Percentiles rank a stretch among this genome's conserved stretches.
Conservation (phyloP, 192 early-diverging fungal genomes). For the Backusella sp. region DNA sequence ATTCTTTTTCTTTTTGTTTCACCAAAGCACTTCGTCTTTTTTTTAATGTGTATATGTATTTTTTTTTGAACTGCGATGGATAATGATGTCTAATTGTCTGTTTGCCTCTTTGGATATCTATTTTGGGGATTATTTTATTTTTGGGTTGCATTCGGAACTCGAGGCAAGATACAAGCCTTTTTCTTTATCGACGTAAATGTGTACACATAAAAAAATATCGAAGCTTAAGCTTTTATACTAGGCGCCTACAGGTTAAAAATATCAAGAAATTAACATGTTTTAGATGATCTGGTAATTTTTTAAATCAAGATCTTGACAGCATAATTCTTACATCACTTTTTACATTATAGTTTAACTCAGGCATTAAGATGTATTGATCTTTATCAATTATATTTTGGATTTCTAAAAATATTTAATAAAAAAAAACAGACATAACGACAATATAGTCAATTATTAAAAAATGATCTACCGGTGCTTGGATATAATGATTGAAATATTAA, state of each 20-base stretch:
- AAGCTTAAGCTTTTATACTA: background rate
- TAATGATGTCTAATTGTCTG: background rate
- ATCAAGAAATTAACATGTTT: background rate
- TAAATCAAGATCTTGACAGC: background rate
- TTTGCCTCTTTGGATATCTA: background rate
- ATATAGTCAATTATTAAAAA: too few relatives aligned
- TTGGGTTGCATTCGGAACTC: background rate
- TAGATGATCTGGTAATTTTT: background rate
- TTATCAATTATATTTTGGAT: background rate
- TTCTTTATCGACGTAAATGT: background rate
- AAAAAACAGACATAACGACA: too few relatives aligned
- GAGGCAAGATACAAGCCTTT: background rate
- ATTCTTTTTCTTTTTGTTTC: conserved; percentile 1
- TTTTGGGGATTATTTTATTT: background rate
- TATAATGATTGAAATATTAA: background rate
- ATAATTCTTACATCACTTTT: background rate
- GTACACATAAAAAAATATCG: background rate
- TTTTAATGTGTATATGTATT: background rate
- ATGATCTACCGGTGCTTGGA: too few relatives aligned
- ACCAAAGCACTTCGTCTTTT: background rate
- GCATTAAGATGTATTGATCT: background rate
- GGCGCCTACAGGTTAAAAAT: background rate
- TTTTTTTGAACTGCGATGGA: too few relatives aligned
- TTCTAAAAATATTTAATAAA: background rate
- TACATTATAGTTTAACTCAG: background rate